phyloP scores from a whole-genome alignment of 176 grass and related monocot species.

The Hordeum marinum region DNA sequence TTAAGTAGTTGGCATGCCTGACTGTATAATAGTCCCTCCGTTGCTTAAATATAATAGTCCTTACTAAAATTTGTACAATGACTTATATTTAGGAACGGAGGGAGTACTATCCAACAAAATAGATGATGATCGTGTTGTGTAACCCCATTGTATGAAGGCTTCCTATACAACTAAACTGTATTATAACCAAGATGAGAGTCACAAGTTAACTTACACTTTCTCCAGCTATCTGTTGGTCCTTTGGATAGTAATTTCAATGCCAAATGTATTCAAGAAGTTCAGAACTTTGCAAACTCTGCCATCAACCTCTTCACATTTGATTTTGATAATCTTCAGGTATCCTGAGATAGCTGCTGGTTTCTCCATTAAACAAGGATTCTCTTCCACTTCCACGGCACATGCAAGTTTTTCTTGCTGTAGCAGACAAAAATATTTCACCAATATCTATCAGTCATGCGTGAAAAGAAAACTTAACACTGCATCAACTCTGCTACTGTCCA shows the following conservation, averaged over 20 bases:
- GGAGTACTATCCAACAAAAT: too few relatives aligned
- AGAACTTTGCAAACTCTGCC: not conserved
- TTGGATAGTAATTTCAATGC: not conserved
- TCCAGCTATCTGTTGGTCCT: not conserved
- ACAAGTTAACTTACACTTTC: not conserved
- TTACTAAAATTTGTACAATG: too few relatives aligned
- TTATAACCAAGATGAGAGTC: not conserved
- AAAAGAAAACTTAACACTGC: not conserved
- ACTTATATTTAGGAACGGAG: too few relatives aligned
- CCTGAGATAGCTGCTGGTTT: not conserved
- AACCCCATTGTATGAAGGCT: too few relatives aligned
- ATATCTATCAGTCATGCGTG: not conserved
- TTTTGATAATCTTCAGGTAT: not conserved
- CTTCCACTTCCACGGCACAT: not conserved
- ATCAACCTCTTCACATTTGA: not conserved
- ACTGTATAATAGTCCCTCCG: too few relatives aligned
- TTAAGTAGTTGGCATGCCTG: too few relatives aligned
- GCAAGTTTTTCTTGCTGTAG: not conserved
- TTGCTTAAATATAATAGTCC: too few relatives aligned
- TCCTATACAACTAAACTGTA: not conserved
- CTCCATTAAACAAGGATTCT: not conserved
- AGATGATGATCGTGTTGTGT: too few relatives aligned
- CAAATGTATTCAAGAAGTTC: not conserved
- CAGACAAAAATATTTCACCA: not conserved
- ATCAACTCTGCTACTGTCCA: not conserved